These are phyloP conservation scores for Trichomonas vaginalis DNA, from an alignment of 208 protist species.

Conservation along the genomic window DNA sequence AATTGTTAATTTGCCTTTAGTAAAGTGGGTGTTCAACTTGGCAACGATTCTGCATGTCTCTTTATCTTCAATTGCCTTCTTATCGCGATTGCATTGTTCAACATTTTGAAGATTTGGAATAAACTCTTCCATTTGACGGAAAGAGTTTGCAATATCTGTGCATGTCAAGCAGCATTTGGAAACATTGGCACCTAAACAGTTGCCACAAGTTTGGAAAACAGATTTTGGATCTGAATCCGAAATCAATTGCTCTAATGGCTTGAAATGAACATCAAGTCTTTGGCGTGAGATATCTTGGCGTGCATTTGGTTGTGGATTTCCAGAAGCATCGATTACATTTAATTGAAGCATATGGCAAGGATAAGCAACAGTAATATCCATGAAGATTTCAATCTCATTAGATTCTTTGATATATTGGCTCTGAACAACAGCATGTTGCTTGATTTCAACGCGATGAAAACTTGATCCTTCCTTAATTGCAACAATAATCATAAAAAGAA, in stretches of 20 bases:
- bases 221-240: not conserved
- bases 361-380: not conserved
- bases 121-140: not conserved
- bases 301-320: not conserved
- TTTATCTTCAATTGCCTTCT: not conserved
- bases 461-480: not conserved
- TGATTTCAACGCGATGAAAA: not conserved
- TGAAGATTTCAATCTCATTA: not conserved
- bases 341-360: not conserved
- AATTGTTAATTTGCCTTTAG: not conserved
- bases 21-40: not conserved
- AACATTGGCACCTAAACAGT: not conserved
- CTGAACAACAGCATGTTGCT: not conserved
- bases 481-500: not conserved
- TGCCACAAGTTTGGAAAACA: not conserved
- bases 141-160: not conserved
- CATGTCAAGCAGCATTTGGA: conserved; percentile 8
- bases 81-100: not conserved
- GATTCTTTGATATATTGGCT: not conserved
- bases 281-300: not conserved
- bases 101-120: not conserved
- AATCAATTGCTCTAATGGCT: not conserved
- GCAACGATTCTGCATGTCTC: not conserved
- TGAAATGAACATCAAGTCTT: not conserved
- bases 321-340: not conserved